Evolutionary conservation across 208 protist species (phyloP), one percentile per base, ranked within the genome.

Genomic region (Angomonas deanei): DNA sequence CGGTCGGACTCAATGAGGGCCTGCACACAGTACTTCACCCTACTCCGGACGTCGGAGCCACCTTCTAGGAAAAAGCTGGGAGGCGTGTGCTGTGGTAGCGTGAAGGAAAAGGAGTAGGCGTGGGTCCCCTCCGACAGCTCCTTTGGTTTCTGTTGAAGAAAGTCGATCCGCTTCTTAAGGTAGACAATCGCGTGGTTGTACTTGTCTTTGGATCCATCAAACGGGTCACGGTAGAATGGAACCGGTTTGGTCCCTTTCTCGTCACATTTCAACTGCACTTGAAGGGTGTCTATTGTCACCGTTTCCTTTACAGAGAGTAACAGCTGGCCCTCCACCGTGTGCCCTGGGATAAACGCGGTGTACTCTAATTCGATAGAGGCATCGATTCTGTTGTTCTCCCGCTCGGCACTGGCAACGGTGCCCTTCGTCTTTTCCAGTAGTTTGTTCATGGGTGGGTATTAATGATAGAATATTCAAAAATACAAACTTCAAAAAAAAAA

Each of bases 401-500:
- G 17, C 13, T 23, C 23, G 4, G 13, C 23, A 5, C 13, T 23
- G 19, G 8, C 42, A 5, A 19, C 3, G 19, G 5, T 50, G 15
- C 15, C 23, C 23, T n/a, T 4, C 8, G 42, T 50, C 42, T 50
- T 50, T 23, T 50, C 42, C 3, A 50, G 24, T 59, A 54, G 31
- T 19, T 33, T 3, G 50, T 32, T 36, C 23, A 11, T 11, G 6
- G 17, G 24, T 11, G 3, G 8, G 17, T 23, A 38, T 8, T 59
- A 26, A 42, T 28, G 13, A n/a, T 23, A 56, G 64, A 27, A 52
- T 30, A 60, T 26, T 21, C 26, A 62, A 39, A 47, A 61, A 4
- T 17, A 63, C 17, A 15, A 50, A 52, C 21, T 30, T 36, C 2
- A 63, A 50, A 6, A 64, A 64, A 28, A 63, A 59, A 56, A 34